Conservation (phyloP, 2,329 filamentous ascomycete species). For the Trichoderma sp. region DNA sequence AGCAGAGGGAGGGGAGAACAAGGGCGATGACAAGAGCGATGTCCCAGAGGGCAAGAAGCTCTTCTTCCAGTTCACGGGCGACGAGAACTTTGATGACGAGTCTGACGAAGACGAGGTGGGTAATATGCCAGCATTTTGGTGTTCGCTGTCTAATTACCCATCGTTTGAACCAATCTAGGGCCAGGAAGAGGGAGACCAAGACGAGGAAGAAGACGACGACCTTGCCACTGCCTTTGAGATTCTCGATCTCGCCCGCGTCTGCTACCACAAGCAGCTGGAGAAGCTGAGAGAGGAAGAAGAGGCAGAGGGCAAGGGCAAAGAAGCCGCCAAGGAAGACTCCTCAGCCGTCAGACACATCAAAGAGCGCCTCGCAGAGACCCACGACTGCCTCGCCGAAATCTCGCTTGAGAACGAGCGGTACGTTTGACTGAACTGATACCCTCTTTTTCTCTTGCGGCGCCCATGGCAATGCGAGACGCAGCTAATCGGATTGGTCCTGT, state of each 20-base stretch:
- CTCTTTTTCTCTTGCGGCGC: neutral
- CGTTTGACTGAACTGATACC: constrained; percentile 24
- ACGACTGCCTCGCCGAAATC: constrained; percentile 93
- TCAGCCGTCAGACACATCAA: constrained; percentile 63
- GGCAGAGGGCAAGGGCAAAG: constrained; percentile 46
- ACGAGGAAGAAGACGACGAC: constrained; percentile 69
- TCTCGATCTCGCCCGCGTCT: constrained; percentile 74
- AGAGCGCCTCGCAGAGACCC: constrained; percentile 87
- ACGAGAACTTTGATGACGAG: constrained; percentile 87
- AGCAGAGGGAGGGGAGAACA: constrained; percentile 40
- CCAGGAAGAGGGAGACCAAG: constrained; percentile 49
- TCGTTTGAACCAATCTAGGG: constrained; percentile 33
- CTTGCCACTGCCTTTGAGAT: constrained; percentile 80
- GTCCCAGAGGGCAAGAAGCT: constrained; percentile 61
- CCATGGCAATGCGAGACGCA: neutral
- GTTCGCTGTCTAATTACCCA: constrained; percentile 30
- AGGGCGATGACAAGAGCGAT: constrained; percentile 42
- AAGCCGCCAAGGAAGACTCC: constrained; percentile 44
- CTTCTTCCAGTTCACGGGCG: constrained; percentile 88
- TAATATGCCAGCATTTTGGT: constrained; percentile 16
- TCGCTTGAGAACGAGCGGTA: constrained; percentile 92
- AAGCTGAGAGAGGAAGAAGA: constrained; percentile 37
- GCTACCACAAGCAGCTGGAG: constrained; percentile 60
- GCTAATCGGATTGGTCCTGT: constrained; percentile 15
- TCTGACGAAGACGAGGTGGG: constrained; percentile 72